A percentile compares a stretch with the other conserved stretches of the same genome.
Conservation (phyloP, 306 rosid genomes). For the Vachellia pachyceras region DNA sequence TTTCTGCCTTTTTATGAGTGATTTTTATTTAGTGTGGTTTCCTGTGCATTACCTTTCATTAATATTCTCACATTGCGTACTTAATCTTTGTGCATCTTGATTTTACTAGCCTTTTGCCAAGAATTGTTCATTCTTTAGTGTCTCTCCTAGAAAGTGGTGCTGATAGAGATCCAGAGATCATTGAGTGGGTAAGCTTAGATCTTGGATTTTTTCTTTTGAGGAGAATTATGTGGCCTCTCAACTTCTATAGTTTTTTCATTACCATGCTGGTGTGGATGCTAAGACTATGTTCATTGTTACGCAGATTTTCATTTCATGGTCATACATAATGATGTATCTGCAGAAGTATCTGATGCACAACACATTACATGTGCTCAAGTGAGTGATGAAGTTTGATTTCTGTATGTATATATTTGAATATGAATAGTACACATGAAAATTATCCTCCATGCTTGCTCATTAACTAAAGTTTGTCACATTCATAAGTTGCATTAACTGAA, state of each 20-base stretch:
- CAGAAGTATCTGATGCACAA: slow-evolving; percentile 73
- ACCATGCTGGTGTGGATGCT: neutral
- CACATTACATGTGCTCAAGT: slow-evolving; percentile 70
- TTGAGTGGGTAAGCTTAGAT: slow-evolving; percentile 72
- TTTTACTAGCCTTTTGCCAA: slow-evolving; percentile 65
- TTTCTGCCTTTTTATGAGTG: slow-evolving; percentile 24
- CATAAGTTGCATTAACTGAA: slow-evolving; percentile 23
- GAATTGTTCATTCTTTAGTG: slow-evolving; percentile 65
- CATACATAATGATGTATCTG: slow-evolving; percentile 76
- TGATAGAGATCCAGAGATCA: slow-evolving; percentile 86
- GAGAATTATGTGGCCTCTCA: neutral
- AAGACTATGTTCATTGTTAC: slow-evolving; percentile 25
- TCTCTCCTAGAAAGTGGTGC: slow-evolving; percentile 83
- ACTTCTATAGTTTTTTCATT: slow-evolving; percentile 18
- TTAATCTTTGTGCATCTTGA: slow-evolving; percentile 37
- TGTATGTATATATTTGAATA: neutral
- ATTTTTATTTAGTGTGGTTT: slow-evolving; percentile 15
- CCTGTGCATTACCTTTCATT: slow-evolving; percentile 9
- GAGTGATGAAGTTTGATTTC: slow-evolving; percentile 47
- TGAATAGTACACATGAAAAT: neutral
- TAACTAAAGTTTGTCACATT: slow-evolving; percentile 20
- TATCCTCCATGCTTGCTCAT: neutral
- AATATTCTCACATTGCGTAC: slow-evolving; percentile 25
- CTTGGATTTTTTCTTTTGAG: slow-evolving; percentile 16
- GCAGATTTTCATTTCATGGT: slow-evolving; percentile 92